These are phyloP conservation scores for Cryphonectria carpinicola DNA, from an alignment of 2,329 filamentous ascomycete genomes.

Conservation along the genomic window DNA sequence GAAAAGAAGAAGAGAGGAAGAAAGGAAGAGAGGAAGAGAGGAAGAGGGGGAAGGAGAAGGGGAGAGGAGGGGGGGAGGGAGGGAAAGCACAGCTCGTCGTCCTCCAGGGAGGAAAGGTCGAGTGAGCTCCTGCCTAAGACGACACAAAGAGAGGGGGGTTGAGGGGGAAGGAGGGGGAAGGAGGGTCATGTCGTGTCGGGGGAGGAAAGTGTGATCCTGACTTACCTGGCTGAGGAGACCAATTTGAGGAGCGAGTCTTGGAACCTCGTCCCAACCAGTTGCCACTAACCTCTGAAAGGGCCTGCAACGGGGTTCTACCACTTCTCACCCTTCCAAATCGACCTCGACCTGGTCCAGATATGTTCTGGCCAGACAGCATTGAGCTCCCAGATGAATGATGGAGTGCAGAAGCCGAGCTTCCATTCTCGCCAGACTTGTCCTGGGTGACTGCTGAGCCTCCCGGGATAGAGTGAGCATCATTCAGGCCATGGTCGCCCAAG, in stretches of 20 bases:
- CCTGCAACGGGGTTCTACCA: conserved; percentile 64
- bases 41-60: neutral
- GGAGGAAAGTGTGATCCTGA: conserved; percentile 23
- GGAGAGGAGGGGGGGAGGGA: neutral
- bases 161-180: neutral
- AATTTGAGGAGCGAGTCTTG: conserved; percentile 50
- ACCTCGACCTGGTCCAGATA: conserved; percentile 84
- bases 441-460: conserved; percentile 39
- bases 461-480: conserved; percentile 38
- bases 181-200: neutral
- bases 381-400: conserved; percentile 54
- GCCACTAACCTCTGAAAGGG: conserved; percentile 61
- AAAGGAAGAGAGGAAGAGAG: no score
- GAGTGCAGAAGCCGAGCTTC: conserved; percentile 35
- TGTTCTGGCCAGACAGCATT: conserved; percentile 65
- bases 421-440: conserved; percentile 22
- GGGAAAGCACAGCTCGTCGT: neutral
- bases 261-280: conserved; percentile 56
- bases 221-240: conserved; percentile 53
- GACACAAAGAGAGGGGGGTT: neutral
- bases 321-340: conserved; percentile 73
- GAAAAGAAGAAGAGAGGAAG: neutral
- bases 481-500: conserved; percentile 32
- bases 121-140: neutral
- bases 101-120: neutral